These are phyloP conservation scores for Acephala macrosclerotiorum DNA, from an alignment of 2,329 filamentous ascomycete species.

Conservation along the genomic window DNA sequence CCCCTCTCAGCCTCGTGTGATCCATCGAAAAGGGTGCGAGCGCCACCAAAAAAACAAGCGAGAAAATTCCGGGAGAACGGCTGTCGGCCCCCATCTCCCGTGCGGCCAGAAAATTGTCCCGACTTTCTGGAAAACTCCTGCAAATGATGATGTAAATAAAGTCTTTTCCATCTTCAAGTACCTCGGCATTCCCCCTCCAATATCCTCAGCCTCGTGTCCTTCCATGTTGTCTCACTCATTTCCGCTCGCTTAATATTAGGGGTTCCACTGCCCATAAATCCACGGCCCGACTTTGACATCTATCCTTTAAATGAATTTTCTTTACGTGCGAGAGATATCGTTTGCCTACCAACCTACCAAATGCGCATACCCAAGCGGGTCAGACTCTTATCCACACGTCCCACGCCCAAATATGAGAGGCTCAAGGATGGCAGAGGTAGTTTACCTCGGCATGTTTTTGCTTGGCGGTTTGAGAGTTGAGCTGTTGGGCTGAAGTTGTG, in stretches of 20 bases:
- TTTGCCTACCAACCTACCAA: neutral
- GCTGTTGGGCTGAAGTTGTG: neutral
- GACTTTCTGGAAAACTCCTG: too few relatives aligned
- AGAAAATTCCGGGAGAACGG: neutral
- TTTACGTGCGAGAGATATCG: slow-evolving; percentile 2
- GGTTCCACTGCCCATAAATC: neutral
- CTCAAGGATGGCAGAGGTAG: too few relatives aligned
- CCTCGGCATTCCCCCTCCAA: neutral
- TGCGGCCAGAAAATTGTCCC: too few relatives aligned
- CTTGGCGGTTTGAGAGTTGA: neutral
- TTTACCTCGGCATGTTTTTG: neutral
- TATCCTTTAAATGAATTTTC: neutral
- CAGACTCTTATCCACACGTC: slow-evolving; percentile 4
- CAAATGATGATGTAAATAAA: neutral
- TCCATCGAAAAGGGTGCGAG: neutral
- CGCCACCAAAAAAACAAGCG: neutral
- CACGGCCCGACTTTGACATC: neutral
- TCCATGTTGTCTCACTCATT: neutral
- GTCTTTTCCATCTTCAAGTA: neutral
- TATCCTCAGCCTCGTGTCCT: neutral
- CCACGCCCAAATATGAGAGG: too few relatives aligned
- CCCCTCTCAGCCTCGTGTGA: neutral
- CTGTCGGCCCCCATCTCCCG: too few relatives aligned
- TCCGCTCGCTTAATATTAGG: neutral
- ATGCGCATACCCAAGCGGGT: neutral